Percentiles rank a stretch among this genome's conserved stretches.
These are phyloP conservation scores for Polygonum maritimum DNA, from an alignment of 148 eudicot genomes.

Conservation along the genomic window DNA sequence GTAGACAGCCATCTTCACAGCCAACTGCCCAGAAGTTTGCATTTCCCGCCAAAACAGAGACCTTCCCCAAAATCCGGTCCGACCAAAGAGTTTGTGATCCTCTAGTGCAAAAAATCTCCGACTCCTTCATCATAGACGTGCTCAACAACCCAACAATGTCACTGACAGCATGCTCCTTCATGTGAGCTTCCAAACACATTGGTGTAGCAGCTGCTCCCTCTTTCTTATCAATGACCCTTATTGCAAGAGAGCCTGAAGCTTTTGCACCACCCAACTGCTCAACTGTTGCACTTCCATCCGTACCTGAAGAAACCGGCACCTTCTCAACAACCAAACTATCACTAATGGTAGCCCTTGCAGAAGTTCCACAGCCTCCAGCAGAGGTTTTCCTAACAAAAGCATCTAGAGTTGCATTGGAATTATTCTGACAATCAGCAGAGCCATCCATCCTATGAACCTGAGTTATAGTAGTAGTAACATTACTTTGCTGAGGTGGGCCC, in stretches of 20 bases:
- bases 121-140: slow-evolving; percentile 62
- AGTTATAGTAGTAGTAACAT: slow-evolving; percentile 19
- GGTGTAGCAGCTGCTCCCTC: slow-evolving; percentile 63
- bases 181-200: slow-evolving; percentile 80
- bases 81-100: slow-evolving; percentile 78
- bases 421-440: slow-evolving; percentile 30
- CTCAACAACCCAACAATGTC: slow-evolving; percentile 63
- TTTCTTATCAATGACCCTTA: slow-evolving; percentile 73
- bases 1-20: slow-evolving; percentile 90
- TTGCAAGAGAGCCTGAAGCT: slow-evolving; percentile 44
- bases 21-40: slow-evolving; percentile 94
- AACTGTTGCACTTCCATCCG: slow-evolving; percentile 38
- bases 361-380: slow-evolving; percentile 47
- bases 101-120: slow-evolving; percentile 71
- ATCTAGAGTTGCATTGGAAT: slow-evolving; percentile 26
- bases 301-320: slow-evolving; percentile 43
- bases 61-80: slow-evolving; percentile 85
- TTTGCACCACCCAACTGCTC: slow-evolving; percentile 44
- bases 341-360: slow-evolving; percentile 67
- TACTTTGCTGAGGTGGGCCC: slow-evolving; percentile 48
- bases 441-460: slow-evolving; percentile 41
- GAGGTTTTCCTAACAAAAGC: slow-evolving; percentile 34
- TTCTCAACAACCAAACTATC: slow-evolving; percentile 89
- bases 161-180: slow-evolving; percentile 72
- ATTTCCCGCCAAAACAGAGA: slow-evolving; percentile 92